A percentile compares a stretch with the other conserved stretches of the same genome.
Evolutionary conservation across 495 filamentous ascomycete genomes (phyloP).

Genomic region (Daldinia bambusicola): DNA sequence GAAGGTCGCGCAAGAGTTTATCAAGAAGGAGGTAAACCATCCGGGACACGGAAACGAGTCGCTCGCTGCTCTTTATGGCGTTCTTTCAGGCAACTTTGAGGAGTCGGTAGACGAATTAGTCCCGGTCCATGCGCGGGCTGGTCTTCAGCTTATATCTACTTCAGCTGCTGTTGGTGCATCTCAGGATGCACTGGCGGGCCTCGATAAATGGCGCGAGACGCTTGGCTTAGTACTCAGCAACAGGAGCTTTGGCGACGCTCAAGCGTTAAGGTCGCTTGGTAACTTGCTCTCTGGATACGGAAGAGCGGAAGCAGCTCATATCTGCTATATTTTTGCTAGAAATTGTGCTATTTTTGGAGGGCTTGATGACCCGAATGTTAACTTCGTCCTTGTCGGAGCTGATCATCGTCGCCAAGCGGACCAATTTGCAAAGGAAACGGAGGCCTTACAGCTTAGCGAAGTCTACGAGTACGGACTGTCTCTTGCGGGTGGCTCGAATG

Average conservation of each 20-base stretch:
- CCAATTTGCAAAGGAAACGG: constrained; percentile 78
- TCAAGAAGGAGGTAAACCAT: constrained; percentile 88
- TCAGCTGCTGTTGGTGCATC: constrained; percentile 67
- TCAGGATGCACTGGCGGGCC: constrained; percentile 80
- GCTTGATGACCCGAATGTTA: constrained; percentile 80
- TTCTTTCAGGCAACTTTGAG: constrained; percentile 92
- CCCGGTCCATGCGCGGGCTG: constrained; percentile 90
- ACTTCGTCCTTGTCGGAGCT: constrained; percentile 83
- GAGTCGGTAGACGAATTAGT: constrained; percentile 97
- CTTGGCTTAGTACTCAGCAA: constrained; percentile 87
- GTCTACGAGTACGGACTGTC: constrained; percentile 88
- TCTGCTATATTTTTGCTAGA: constrained; percentile 75
- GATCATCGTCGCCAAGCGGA: constrained; percentile 75
- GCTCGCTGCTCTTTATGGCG: constrained; percentile 88
- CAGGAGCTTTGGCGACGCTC: constrained; percentile 79
- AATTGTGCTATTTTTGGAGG: constrained; percentile 75
- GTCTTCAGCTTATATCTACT: constrained; percentile 86
- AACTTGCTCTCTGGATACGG: constrained; percentile 87
- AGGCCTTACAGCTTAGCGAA: constrained; percentile 88
- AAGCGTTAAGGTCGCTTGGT: constrained; percentile 81
- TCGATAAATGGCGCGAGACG: constrained; percentile 95
- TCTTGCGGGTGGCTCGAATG: constrained; percentile 64
- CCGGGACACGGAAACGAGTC: constrained; percentile 80
- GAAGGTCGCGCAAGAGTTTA: constrained; percentile 92
- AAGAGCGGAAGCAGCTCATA: constrained; percentile 88